Base-by-base conservation (phyloP, 2,329 filamentous ascomycete genomes). In the Pyricularia grisea region DNA sequence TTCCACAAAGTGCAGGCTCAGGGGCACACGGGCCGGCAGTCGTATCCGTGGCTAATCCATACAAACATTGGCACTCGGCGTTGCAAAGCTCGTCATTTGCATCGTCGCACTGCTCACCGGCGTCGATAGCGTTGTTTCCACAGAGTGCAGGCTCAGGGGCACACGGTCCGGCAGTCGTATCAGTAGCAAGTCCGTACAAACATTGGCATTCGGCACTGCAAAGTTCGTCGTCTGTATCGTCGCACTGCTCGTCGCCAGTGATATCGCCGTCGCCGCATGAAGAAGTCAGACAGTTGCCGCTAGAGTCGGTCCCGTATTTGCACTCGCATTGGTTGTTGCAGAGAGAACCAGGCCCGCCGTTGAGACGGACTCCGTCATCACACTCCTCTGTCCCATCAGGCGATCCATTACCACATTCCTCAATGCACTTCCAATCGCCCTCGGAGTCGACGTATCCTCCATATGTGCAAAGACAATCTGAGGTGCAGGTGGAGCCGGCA, bases 91-190 rank as follows among this genome's bases (percentile, higher is more conserved):
- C 76, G 67, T 81, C 81, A 17, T 68, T 42, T 1, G 78, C 79
- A 67, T 78, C 76, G 67, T 82, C 80, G 64, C 80, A 82, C 66
- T 81, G n/a, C n/a, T n/a, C n/a, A n/a, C n/a, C n/a, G n/a, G n/a
- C n/a, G n/a, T n/a, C n/a, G n/a, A n/a, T n/a, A n/a, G n/a, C n/a
- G n/a, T n/a, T n/a, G n/a, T n/a, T n/a, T n/a, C n/a, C n/a, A n/a
- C n/a, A n/a, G n/a, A n/a, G n/a, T n/a, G n/a, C n/a, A n/a, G n/a
- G n/a, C n/a, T n/a, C n/a, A n/a, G n/a, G n/a, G n/a, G n/a, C n/a
- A n/a, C n/a, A n/a, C n/a, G n/a, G n/a, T n/a, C n/a, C n/a, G n/a
- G n/a, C n/a, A n/a, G n/a, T n/a, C n/a, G n/a, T n/a, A n/a, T n/a
- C n/a, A n/a, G n/a, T n/a, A n/a, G n/a, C n/a, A n/a, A n/a, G n/a